Evolutionary conservation across 2,329 filamentous ascomycete species (phyloP).

Genomic region (Talaromyces piceae): DNA sequence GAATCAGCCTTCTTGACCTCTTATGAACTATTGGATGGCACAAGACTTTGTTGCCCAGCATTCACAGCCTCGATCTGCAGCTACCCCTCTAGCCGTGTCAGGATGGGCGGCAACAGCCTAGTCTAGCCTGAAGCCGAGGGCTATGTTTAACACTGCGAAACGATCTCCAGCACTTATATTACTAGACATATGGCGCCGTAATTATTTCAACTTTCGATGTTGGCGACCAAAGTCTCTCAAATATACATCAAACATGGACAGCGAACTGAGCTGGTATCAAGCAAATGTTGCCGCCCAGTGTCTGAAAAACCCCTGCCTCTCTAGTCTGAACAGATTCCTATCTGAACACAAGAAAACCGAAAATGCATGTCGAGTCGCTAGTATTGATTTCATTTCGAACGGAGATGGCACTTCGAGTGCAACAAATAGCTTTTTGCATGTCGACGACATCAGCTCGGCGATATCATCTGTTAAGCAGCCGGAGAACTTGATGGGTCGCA

Average conservation of each 20-base stretch:
- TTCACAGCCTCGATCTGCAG: not conserved
- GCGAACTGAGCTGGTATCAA: not conserved
- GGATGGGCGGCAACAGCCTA: not conserved
- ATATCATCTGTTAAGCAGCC: not conserved
- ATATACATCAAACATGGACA: not conserved
- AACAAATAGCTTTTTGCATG: not conserved
- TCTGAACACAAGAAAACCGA: not conserved
- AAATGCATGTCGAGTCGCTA: not conserved
- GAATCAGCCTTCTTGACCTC: not conserved
- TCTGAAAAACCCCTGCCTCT: conserved; percentile 1
- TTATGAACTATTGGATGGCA: not conserved
- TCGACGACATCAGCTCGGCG: not conserved
- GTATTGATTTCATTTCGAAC: not conserved
- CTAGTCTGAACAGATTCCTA: conserved; percentile 1
- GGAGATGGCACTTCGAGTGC: not conserved
- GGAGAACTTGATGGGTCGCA: not conserved
- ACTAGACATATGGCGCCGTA: not conserved
- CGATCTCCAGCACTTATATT: not conserved
- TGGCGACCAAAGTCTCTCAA: not conserved
- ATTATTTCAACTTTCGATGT: not conserved
- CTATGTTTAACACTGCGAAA: not conserved
- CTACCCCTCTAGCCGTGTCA: not conserved
- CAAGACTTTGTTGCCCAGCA: not conserved
- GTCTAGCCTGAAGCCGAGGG: not conserved
- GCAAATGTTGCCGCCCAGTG: conserved; percentile 1